Evolutionary conservation across 768 basidiomycete genomes (phyloP).

Genomic region (Galerina sulciceps): DNA sequence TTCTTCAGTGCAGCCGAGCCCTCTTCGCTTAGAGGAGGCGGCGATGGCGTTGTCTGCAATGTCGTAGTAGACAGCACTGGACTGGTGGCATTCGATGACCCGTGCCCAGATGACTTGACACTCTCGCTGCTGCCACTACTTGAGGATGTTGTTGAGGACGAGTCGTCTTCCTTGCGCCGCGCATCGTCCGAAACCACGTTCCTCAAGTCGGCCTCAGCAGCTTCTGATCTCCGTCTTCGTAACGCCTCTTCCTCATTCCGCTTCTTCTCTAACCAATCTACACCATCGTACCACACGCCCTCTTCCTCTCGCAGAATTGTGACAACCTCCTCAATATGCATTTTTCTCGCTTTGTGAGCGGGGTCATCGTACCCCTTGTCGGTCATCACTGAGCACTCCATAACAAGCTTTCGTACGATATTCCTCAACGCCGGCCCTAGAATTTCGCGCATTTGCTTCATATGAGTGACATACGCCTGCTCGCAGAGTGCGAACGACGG

Average conservation of each 20-base stretch:
- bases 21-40: constrained; percentile 51
- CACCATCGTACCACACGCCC: constrained; percentile 73
- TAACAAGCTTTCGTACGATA: constrained; percentile 65
- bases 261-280: constrained; percentile 65
- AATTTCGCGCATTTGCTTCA: constrained; percentile 61
- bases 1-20: constrained; percentile 39
- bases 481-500: constrained; percentile 71
- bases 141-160: constrained; percentile 38
- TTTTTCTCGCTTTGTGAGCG: no score
- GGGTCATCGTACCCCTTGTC: no score
- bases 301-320: constrained; percentile 60
- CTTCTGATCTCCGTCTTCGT: constrained; percentile 28
- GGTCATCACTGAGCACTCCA: constrained; percentile 55
- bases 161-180: constrained; percentile 49
- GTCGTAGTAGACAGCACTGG: constrained; percentile 78
- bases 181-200: constrained; percentile 20
- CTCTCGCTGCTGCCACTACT: constrained; percentile 36
- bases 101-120: constrained; percentile 20
- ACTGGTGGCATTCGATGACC: constrained; percentile 62
- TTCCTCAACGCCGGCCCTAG: constrained; percentile 71
- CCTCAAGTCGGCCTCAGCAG: constrained; percentile 1
- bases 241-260: constrained; percentile 40
- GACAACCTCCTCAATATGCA: constrained; percentile 56
- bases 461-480: constrained; percentile 59
- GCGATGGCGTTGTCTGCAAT: constrained; percentile 78